A percentile compares a stretch with the other conserved stretches of the same genome.
phyloP scores from a whole-genome alignment of 2,329 filamentous ascomycete species.

The Colletotrichum orchidophilum region DNA sequence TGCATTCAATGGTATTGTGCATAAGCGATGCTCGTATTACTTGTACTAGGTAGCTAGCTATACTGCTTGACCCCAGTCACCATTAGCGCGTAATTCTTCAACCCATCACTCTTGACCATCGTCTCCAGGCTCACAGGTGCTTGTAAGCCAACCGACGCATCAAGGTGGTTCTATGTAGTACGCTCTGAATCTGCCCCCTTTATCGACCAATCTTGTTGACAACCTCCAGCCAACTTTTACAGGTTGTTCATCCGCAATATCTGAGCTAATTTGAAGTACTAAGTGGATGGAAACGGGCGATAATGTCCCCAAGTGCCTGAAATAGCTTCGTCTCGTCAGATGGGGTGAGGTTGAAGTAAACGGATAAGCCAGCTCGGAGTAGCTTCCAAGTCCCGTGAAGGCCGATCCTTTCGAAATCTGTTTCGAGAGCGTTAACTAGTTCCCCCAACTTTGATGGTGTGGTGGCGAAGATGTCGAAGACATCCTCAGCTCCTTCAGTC shows the following conservation, averaged over 20 bases:
- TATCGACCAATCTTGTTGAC: background rate
- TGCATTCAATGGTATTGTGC: background rate
- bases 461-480: background rate
- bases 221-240: background rate
- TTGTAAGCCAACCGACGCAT: background rate
- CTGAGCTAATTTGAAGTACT: background rate
- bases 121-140: no score
- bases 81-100: background rate
- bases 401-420: background rate
- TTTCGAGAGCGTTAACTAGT: background rate
- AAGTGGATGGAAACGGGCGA: background rate
- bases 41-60: constrained; percentile 13
- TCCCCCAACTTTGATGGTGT: background rate
- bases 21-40: background rate
- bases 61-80: constrained; percentile 7
- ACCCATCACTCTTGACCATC: background rate
- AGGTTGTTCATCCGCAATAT: no score
- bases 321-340: background rate
- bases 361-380: background rate
- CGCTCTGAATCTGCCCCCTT: background rate
- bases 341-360: background rate
- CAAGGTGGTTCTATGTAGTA: background rate
- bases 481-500: background rate
- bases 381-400: background rate
- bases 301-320: background rate